phyloP scores from a whole-genome alignment of 2,329 filamentous ascomycete species.

The Emmonsiellopsis sp. region DNA sequence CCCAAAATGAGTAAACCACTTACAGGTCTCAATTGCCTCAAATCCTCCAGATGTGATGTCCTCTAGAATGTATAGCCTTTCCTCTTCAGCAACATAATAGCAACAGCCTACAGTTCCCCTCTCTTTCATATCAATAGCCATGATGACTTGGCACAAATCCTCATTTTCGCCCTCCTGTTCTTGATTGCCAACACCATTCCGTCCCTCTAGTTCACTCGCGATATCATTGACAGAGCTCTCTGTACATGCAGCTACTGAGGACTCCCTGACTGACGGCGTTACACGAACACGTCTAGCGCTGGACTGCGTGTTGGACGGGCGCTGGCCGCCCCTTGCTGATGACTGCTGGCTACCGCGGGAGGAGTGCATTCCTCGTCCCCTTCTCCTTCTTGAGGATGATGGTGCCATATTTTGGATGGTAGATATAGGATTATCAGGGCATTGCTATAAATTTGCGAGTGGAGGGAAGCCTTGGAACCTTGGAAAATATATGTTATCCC shows the following conservation, averaged over 20 bases:
- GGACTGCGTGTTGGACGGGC: not conserved
- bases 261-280: not conserved
- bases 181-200: not conserved
- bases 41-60: constrained; percentile 62
- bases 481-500: not conserved
- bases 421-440: not conserved
- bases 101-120: constrained; percentile 69
- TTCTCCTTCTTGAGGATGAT: not conserved
- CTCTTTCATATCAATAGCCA: constrained; percentile 70
- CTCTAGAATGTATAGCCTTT: constrained; percentile 65
- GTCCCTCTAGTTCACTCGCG: no score
- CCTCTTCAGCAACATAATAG: constrained; percentile 65
- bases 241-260: not conserved
- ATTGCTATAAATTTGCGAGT: not conserved
- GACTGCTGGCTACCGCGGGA: not conserved
- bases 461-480: not conserved
- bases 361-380: not conserved
- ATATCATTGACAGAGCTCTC: not conserved
- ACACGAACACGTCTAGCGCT: not conserved
- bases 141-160: constrained; percentile 61
- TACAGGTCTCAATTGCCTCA: constrained; percentile 56
- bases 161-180: constrained; percentile 14
- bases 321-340: not conserved
- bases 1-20: constrained; percentile 15
- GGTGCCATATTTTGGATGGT: not conserved